These are phyloP conservation scores for Penicillium simplicissimum DNA, from an alignment of 495 filamentous ascomycete species.

Conservation along the genomic window DNA sequence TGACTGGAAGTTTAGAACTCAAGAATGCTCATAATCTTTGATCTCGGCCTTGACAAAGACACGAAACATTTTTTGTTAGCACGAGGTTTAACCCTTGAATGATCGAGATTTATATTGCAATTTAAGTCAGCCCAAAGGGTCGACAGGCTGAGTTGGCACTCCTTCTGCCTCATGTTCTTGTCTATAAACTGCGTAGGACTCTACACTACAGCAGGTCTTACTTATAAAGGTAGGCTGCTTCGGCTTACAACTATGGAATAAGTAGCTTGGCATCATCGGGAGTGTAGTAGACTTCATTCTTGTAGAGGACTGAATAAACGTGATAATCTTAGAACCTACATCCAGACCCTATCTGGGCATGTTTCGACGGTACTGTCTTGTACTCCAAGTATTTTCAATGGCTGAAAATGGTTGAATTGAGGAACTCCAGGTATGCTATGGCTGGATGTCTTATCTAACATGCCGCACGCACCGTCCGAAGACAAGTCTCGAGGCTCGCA, in stretches of 20 bases:
- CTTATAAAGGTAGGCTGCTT: too few species aligned
- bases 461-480: not conserved
- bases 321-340: not conserved
- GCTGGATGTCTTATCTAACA: constrained; percentile 13
- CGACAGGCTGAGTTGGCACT: not conserved
- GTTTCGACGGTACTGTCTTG: not conserved
- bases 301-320: too few species aligned
- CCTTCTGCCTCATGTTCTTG: not conserved
- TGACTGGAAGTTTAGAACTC: constrained; percentile 4
- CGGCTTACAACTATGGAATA: too few species aligned
- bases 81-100: not conserved
- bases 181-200: not conserved
- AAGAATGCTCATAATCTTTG: constrained; percentile 1
- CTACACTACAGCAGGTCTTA: not conserved
- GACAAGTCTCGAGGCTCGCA: constrained; percentile 1
- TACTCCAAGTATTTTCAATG: not conserved
- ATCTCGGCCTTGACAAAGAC: not conserved
- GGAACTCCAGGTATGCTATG: constrained; percentile 19
- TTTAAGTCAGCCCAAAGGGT: not conserved
- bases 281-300: too few species aligned
- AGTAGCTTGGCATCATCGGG: not conserved
- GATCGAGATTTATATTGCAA: not conserved
- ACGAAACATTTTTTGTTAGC: not conserved
- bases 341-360: not conserved
- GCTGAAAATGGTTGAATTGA: not conserved